Evolutionary conservation across 2,329 filamentous ascomycete species (phyloP).

Genomic region (Xylaria sp.): DNA sequence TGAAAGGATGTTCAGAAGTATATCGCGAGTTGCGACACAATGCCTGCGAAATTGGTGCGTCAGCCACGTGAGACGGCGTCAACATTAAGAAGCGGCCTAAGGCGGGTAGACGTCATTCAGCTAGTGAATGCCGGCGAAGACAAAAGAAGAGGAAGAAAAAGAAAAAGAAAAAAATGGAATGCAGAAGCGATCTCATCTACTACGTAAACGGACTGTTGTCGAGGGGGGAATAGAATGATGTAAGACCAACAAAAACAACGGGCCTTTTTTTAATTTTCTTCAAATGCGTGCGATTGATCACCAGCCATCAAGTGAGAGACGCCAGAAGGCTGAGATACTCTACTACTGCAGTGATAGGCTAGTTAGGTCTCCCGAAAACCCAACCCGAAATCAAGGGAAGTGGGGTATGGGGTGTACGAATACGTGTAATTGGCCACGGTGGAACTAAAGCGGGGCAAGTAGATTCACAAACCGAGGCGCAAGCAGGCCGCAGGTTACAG

Average conservation of each 20-base stretch:
- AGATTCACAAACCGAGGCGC: constrained; percentile 28
- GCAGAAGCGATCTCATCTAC: constrained; percentile 4
- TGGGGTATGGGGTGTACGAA: constrained; percentile 8
- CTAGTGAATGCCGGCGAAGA: neutral
- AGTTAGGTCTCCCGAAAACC: neutral
- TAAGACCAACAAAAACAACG: constrained; percentile 33
- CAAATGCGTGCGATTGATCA: constrained; percentile 26
- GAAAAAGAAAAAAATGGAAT: neutral
- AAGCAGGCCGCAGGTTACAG: neutral
- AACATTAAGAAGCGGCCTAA: constrained; percentile 17
- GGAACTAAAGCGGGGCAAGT: neutral
- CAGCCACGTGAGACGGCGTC: constrained; percentile 37
- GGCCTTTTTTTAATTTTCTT: constrained; percentile 15
- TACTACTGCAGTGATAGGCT: neutral
- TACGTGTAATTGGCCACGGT: constrained; percentile 4
- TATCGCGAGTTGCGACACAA: constrained; percentile 31
- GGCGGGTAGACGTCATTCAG: constrained; percentile 19
- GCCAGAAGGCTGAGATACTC: constrained; percentile 16
- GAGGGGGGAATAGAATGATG: constrained; percentile 33
- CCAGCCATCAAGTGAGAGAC: constrained; percentile 8
- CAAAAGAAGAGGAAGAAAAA: constrained; percentile 9
- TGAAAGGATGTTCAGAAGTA: constrained; percentile 32
- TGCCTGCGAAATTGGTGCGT: constrained; percentile 31
- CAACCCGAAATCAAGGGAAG: neutral
- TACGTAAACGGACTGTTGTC: constrained; percentile 11